Conservation (phyloP, 2,329 filamentous ascomycete species). For the Talaromyces albobiverticillius region DNA sequence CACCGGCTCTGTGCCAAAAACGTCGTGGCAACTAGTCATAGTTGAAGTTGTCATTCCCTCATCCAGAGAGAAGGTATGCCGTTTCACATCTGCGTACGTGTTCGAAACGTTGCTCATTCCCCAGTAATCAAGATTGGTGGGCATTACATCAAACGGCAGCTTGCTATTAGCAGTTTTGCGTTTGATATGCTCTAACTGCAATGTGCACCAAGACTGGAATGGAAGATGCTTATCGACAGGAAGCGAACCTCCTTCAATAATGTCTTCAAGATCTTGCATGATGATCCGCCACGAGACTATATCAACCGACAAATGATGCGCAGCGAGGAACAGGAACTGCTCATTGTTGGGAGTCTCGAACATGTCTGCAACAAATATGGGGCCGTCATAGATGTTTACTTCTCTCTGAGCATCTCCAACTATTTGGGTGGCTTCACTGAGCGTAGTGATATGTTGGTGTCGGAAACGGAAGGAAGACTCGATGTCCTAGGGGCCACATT, state of each 20-base stretch:
- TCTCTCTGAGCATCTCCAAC: slow-evolving; percentile 18
- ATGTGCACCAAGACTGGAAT: slow-evolving; percentile 38
- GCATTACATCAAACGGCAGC: slow-evolving; percentile 28
- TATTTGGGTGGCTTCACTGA: slow-evolving; percentile 23
- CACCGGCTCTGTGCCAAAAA: slow-evolving; percentile 35
- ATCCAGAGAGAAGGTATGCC: slow-evolving; percentile 32
- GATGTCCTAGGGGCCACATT: slow-evolving; percentile 19
- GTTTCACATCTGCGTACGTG: slow-evolving; percentile 33
- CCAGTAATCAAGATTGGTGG: slow-evolving; percentile 36
- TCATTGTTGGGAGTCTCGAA: slow-evolving; percentile 28
- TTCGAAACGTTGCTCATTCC: slow-evolving; percentile 32
- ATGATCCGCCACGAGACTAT: slow-evolving; percentile 36
- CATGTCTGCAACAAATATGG: slow-evolving; percentile 39
- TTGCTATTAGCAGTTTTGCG: slow-evolving; percentile 15
- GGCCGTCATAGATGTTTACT: slow-evolving; percentile 27
- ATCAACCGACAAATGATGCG: slow-evolving; percentile 28
- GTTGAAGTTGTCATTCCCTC: slow-evolving; percentile 31
- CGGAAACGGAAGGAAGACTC: slow-evolving; percentile 23
- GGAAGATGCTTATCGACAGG: slow-evolving; percentile 33
- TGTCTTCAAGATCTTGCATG: slow-evolving; percentile 35
- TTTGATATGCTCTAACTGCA: slow-evolving; percentile 30
- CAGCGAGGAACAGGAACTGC: slow-evolving; percentile 25
- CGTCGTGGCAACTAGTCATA: slow-evolving; percentile 29
- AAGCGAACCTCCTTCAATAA: slow-evolving; percentile 30
- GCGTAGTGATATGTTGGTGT: background rate